Base-by-base conservation (phyloP, 2,329 filamentous ascomycete species). In the Diaporthe australafricana region DNA sequence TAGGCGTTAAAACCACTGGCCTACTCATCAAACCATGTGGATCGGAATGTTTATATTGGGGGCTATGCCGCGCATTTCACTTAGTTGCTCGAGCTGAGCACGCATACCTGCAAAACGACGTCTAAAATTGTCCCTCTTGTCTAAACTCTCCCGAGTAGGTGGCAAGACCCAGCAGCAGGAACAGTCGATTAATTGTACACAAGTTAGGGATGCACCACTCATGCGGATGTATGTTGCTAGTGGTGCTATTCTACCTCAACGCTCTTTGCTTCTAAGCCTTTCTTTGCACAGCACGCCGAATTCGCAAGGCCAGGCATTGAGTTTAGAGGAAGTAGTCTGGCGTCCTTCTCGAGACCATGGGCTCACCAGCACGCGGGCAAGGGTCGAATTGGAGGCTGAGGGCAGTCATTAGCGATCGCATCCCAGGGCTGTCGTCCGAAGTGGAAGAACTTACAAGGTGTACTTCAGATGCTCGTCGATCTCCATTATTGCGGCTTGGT, bases 401-500 rank as follows among this genome's bases (percentile, higher is more conserved):
- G 6, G 20, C 27, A 66, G 56, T 50, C 30, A 74, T 71, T 75
- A 76, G 68, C 30, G 62, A 47, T 40, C n/a, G 56, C 8, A 17
- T 14, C 5, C 22, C 22, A 20, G 35, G 16, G 40, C n/a, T 22
- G 12, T 27, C 38, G 25, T 12, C 6, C 11, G 20, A 8, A 30
- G 17, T n/a, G 16, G 52, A 30, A n/a, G 40, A 56, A 91, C 95
- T 84, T 89, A 98, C 96, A 99, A 98, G 80, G 96, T 98, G 85
- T 98, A 99, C 88, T 99, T 98, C 81, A 99, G 87, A 83, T 98
- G 95, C 86, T 99, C 96, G 77, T 98, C 96, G 83, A 99, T 99
- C 85, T 98, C 96, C 96, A 99, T 99, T 83, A 99, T 98, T n/a
- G 96, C 96, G 71, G 96, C 96, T 85, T 98, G 96, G 85, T 99